Base-by-base conservation (phyloP, 2,329 filamentous ascomycete genomes). In the Hymenoscyphus infarciens region DNA sequence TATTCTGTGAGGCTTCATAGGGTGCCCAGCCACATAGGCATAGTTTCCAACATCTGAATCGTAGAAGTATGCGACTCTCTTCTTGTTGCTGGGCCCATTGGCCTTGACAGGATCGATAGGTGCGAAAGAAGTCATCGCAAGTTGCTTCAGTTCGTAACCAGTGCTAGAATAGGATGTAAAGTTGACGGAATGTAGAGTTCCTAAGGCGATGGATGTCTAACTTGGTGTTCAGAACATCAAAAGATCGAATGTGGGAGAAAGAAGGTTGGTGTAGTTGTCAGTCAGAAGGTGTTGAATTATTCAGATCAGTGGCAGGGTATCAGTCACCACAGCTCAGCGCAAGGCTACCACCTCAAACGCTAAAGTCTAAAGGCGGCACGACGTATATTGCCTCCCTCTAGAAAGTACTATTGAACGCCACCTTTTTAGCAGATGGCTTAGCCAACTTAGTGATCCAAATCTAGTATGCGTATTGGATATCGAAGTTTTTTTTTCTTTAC, bases 21-120 rank as follows among this genome's bases (percentile, higher is more conserved):
- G 95, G 80, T 99, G 95, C 22, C 92, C 92, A 66, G 92, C 92
- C 63, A 96, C 92, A 74, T 98, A 98, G 75, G 94, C 93, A 81
- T 97, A 98, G 77, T 98, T 98, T 68, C 94, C 94, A 74, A 98
- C 95, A 78, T 98, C 94, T 2, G 91, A 96, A 75, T 98, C 94
- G 83, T 98, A 98, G 77, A 98, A 98, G 79, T 98, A 98, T 61
- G 94, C 94, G 63, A 98, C 91, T 74, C 94, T 92, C 79, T 95
- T 96, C 75, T 84, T 83, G 69, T 80, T 79, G 29, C 78, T 78
- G 55, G 79, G 73, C 60, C 80, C 80, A 75, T 83, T 83, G 29
- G 76, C 69, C 63, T 77, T 78, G 66, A 77, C 78, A 68, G 78
- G 75, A 73, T 84, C 86, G 67, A 85, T 77, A 64, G 80, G 85